These are phyloP conservation scores for Malbranchea zuffiana DNA, from an alignment of 2,329 filamentous ascomycete species.

Conservation along the genomic window DNA sequence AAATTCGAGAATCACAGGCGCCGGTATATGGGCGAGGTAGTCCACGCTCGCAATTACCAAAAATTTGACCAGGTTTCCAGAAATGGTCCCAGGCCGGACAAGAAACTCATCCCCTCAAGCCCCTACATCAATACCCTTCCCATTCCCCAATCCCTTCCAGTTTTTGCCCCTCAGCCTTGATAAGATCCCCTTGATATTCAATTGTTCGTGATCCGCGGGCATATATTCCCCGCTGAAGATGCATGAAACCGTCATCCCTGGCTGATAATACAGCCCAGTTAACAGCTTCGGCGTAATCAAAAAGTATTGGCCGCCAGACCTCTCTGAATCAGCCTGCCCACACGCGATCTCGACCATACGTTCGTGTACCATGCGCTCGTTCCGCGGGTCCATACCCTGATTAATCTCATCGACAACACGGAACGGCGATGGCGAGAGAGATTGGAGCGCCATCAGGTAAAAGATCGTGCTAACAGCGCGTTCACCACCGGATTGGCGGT, in stretches of 20 bases:
- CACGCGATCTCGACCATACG: constrained; percentile 98
- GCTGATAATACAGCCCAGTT: constrained; percentile 71
- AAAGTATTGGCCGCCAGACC: constrained; percentile 65
- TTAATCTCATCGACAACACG: constrained; percentile 99
- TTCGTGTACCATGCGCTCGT: constrained; percentile 95
- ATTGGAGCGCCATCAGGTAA: constrained; percentile 96
- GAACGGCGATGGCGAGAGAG: constrained; percentile 86
- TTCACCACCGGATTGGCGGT: constrained; percentile 93
- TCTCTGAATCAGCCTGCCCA: constrained; percentile 43
- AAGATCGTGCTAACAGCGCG: constrained; percentile 95
- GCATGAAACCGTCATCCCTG: constrained; percentile 83
- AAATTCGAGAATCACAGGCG: no score
- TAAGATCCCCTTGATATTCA: constrained; percentile 31
- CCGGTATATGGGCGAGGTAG: no score
- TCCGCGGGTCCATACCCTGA: constrained; percentile 97
- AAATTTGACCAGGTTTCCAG: no score
- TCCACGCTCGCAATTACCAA: no score
- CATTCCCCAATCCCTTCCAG: background rate
- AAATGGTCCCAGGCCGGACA: no score
- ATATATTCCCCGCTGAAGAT: constrained; percentile 75
- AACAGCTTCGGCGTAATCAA: constrained; percentile 95
- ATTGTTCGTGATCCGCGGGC: constrained; percentile 29
- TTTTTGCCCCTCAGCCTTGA: constrained; percentile 23
- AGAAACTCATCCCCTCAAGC: background rate
- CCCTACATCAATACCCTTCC: constrained; percentile 4